phyloP scores from a whole-genome alignment of 805 yeast genomes.

The Ogataea methanolica region DNA sequence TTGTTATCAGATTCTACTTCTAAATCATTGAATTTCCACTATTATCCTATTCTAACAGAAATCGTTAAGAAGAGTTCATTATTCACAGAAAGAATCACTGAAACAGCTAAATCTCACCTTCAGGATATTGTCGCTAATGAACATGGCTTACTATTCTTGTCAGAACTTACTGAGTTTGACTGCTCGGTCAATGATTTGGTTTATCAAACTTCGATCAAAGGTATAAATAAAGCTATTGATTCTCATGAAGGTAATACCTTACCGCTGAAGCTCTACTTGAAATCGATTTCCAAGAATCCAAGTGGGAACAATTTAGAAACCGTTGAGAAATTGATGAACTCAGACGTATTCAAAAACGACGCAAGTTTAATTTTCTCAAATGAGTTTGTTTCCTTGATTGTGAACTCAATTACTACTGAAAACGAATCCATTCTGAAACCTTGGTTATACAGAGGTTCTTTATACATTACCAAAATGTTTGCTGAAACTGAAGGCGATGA shows the following conservation, averaged over 20 bases:
- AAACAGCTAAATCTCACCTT: background rate
- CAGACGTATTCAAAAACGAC: slow-evolving; percentile 28
- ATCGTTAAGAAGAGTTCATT: background rate
- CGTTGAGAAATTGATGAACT: slow-evolving; percentile 10
- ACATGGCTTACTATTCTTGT: slow-evolving; percentile 6
- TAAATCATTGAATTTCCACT: background rate
- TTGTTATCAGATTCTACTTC: too few species aligned
- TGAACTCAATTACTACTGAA: slow-evolving; percentile 1
- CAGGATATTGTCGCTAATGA: background rate
- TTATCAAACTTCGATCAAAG: slow-evolving; percentile 1
- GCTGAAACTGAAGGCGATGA: slow-evolving; percentile 40
- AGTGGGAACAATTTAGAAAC: background rate
- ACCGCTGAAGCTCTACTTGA: slow-evolving; percentile 9
- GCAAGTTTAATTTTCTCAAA: slow-evolving; percentile 27
- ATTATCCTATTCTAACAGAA: background rate
- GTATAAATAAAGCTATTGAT: slow-evolving; percentile 5
- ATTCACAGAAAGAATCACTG: background rate
- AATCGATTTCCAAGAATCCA: slow-evolving; percentile 3
- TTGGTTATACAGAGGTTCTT: slow-evolving; percentile 56
- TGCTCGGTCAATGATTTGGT: background rate
- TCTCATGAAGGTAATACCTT: background rate
- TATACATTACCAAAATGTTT: slow-evolving; percentile 59
- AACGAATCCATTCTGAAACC: slow-evolving; percentile 27
- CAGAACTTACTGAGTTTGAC: background rate
- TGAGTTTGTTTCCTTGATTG: slow-evolving; percentile 19